phyloP scores from a whole-genome alignment of 441 rosid genomes.

The Eutrema salsugineum region DNA sequence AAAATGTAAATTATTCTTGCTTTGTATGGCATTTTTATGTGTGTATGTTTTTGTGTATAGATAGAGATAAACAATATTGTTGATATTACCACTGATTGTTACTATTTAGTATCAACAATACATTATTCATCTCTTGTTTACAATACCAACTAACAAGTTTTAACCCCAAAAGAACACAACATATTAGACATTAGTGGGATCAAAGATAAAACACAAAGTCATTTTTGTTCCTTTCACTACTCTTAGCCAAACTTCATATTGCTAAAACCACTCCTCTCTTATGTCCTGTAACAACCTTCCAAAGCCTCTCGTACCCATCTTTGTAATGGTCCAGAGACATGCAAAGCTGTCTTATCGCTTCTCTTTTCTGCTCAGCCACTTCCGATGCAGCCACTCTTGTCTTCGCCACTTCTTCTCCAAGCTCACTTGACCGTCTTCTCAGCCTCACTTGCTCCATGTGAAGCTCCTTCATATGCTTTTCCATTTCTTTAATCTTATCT shows the following conservation, averaged over 20 bases:
- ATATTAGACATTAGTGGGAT: neutral
- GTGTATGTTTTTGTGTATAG: too few relatives aligned
- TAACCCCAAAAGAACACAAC: neutral
- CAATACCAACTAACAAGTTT: neutral
- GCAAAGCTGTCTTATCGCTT: slow-evolving; percentile 87
- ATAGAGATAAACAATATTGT: too few relatives aligned
- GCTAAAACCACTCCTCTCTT: slow-evolving; percentile 45
- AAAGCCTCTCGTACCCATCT: slow-evolving; percentile 47
- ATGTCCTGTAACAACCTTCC: slow-evolving; percentile 46
- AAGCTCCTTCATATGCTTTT: slow-evolving; percentile 53
- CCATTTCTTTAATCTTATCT: slow-evolving; percentile 42
- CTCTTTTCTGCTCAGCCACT: slow-evolving; percentile 85
- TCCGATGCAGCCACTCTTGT: slow-evolving; percentile 49
- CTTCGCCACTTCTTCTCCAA: slow-evolving; percentile 62
- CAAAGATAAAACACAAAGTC: neutral
- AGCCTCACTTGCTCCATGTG: slow-evolving; percentile 62
- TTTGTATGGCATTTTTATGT: too few relatives aligned
- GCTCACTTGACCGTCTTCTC: slow-evolving; percentile 37
- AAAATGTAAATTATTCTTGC: too few relatives aligned
- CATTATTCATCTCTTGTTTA: slow-evolving; percentile 12
- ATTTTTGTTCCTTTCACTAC: neutral
- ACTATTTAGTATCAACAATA: neutral
- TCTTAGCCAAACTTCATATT: slow-evolving; percentile 18
- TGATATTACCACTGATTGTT: neutral
- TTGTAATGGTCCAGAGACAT: slow-evolving; percentile 79